Base-by-base conservation (phyloP, 169 alveolate species). In the Eimeria sp. region DNA sequence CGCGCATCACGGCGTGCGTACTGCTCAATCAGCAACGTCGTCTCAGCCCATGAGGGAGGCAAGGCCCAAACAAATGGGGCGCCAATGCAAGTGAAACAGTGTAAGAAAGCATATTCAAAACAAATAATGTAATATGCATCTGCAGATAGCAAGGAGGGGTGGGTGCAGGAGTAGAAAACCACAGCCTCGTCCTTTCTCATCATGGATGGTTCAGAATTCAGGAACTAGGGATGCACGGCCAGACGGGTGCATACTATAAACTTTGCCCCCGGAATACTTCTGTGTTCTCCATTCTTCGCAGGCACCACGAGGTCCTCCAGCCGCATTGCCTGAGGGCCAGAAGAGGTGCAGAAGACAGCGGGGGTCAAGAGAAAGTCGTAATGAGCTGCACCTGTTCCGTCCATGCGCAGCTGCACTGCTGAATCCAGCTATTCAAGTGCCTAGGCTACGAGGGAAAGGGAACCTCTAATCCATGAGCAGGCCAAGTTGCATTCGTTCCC, bases 221-320 rank as follows among this genome's bases (percentile, higher is more conserved):
- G 82, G n/a, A n/a, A 22, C 9, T 27, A 5, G 3, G 80, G 57
- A 7, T 40, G 43, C 25, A 5, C 20, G 30, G 5, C 9, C 51
- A 13, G 57, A 3, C 40, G 47, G 47, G 25, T 58, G 34, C 91
- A 13, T 83, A 83, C 91, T 13, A 83, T 83, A 57, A 83, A 83
- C 91, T 83, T 83, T 18, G 91, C 91, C 75, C 58, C 57, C 43
- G 91, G 91, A 57, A 83, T 83, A 16, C 51, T 54, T 83, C 91
- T 83, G 54, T 83, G 91, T 54, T 83, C 91, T 14, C 91, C 91
- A 58, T 83, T 61, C 75, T 83, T 83, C 58, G 91, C 91, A 30
- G 91, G 75, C 20, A 83, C 51, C 57, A 83, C 91, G 51, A 83
- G 75, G 73, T 83, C 73, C 30, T 83, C 91, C 20, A 83, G 51